These are phyloP conservation scores for Erucastrum elatum DNA, from an alignment of 345 rosid genomes.

Conservation along the genomic window DNA sequence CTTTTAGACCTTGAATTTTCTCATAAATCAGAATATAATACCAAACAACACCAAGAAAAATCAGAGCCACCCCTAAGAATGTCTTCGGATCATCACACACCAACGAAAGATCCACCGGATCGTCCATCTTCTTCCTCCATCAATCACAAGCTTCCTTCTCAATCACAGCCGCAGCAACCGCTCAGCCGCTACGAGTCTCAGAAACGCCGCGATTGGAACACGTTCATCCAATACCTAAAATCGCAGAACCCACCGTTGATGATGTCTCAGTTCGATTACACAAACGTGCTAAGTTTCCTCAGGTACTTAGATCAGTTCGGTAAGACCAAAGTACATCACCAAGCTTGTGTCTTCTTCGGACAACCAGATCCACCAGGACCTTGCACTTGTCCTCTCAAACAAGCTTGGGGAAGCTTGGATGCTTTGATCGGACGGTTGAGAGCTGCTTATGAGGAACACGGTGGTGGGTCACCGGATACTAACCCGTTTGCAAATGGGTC, in stretches of 20 bases:
- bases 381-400: slow-evolving; percentile 78
- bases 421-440: slow-evolving; percentile 87
- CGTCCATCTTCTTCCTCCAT: slow-evolving; percentile 30
- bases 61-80: slow-evolving; percentile 1
- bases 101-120: slow-evolving; percentile 39
- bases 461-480: slow-evolving; percentile 66
- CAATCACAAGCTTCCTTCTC: slow-evolving; percentile 28
- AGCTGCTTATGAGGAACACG: slow-evolving; percentile 85
- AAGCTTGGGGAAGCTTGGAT: slow-evolving; percentile 95
- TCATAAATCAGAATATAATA: slow-evolving; percentile 23
- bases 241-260: slow-evolving; percentile 76
- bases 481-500: slow-evolving; percentile 84
- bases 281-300: slow-evolving; percentile 81
- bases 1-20: slow-evolving; percentile 12
- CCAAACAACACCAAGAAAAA: slow-evolving; percentile 3
- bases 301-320: slow-evolving; percentile 90
- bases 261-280: slow-evolving; percentile 65
- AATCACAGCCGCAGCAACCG: slow-evolving; percentile 30
- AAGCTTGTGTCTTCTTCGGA: slow-evolving; percentile 73
- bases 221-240: slow-evolving; percentile 82
- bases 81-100: slow-evolving; percentile 34
- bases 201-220: slow-evolving; percentile 91
- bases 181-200: slow-evolving; percentile 92
- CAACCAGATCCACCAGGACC: slow-evolving; percentile 86
- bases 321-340: slow-evolving; percentile 90